Base-by-base conservation (phyloP, 1,284 basidiomycete species). In the Tilletia indica region DNA sequence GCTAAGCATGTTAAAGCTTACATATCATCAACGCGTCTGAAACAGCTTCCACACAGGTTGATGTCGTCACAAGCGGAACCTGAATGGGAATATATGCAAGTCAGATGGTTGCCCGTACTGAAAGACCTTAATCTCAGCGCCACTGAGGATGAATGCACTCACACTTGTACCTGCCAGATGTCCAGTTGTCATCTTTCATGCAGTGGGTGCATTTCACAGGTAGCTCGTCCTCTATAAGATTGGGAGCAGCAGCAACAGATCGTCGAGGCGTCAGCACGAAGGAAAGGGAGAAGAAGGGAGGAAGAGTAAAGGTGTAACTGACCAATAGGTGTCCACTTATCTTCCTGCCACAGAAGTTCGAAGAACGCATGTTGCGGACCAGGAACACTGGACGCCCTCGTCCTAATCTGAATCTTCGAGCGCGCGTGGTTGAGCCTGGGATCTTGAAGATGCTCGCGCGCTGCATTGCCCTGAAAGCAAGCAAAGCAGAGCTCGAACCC, bases 291-390 rank as follows among this genome's bases (percentile, higher is more conserved):
- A 19, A 25, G 21, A 6, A 25, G n/a, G n/a, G n/a, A n/a, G n/a
- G n/a, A n/a, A n/a, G n/a, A n/a, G n/a, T n/a, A 54, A 16, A 19
- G 16, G 8, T 9, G 4, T 21, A 4, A 67, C 66, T 31, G 2
- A 67, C 66, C 66, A 14, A 67, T 49, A 16, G 66, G 25, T n/a
- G 45, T 67, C 66, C 66, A 67, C n/a, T 25, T 49, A 3, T 49
- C 66, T 21, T 67, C 66, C 42, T 48, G 66, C 42, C 47, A 67
- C 47, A 67, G 45, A 25, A 67, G 45, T 25, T 67, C 66, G 45
- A 67, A 67, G 66, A 67, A 67, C 19, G 66, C 47, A 42, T 67
- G 66, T 42, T 49, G 66, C 12, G 61, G 61, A 4, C 61, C 61
- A 19, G 61, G 61, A 9, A 64, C 8, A 14, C 36, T 42, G 3